Evolutionary conservation across 2,329 filamentous ascomycete genomes (phyloP).

Genomic region (Botryosphaeria dothidea): DNA sequence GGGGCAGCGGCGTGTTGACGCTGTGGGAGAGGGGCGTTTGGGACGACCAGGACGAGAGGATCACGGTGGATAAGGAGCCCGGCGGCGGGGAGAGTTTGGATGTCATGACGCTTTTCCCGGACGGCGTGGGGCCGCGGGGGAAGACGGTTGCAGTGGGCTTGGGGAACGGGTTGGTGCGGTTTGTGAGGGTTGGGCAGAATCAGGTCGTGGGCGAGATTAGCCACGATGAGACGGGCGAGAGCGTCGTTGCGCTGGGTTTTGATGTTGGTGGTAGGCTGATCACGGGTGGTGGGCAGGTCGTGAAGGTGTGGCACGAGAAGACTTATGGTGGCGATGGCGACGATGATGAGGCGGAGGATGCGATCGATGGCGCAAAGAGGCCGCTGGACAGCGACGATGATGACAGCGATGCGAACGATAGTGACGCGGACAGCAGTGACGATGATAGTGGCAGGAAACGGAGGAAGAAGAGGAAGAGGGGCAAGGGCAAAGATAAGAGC

Average conservation of each 20-base stretch:
- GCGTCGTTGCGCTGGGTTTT: slow-evolving; percentile 78
- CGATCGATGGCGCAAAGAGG: slow-evolving; percentile 34
- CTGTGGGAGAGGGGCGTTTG: slow-evolving; percentile 93
- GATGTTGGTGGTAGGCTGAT: slow-evolving; percentile 86
- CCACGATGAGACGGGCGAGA: slow-evolving; percentile 76
- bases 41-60: slow-evolving; percentile 92
- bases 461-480: slow-evolving; percentile 47
- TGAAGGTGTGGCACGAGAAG: slow-evolving; percentile 88
- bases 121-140: slow-evolving; percentile 64
- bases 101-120: slow-evolving; percentile 70
- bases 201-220: slow-evolving; percentile 67
- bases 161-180: slow-evolving; percentile 75
- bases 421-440: slow-evolving; percentile 37
- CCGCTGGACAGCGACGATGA: slow-evolving; percentile 42
- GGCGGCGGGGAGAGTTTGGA: slow-evolving; percentile 79
- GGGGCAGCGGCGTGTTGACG: slow-evolving; percentile 78
- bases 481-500: slow-evolving; percentile 34
- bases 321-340: slow-evolving; percentile 48
- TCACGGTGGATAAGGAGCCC: slow-evolving; percentile 64
- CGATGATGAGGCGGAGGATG: slow-evolving; percentile 29
- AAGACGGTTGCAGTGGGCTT: slow-evolving; percentile 79
- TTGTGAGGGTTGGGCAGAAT: slow-evolving; percentile 74
- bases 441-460: slow-evolving; percentile 45
- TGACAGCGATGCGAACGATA: slow-evolving; percentile 30
- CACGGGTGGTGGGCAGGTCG: slow-evolving; percentile 77